phyloP scores from a whole-genome alignment of 2,329 filamentous ascomycete species.

The Aspergillus unguis region DNA sequence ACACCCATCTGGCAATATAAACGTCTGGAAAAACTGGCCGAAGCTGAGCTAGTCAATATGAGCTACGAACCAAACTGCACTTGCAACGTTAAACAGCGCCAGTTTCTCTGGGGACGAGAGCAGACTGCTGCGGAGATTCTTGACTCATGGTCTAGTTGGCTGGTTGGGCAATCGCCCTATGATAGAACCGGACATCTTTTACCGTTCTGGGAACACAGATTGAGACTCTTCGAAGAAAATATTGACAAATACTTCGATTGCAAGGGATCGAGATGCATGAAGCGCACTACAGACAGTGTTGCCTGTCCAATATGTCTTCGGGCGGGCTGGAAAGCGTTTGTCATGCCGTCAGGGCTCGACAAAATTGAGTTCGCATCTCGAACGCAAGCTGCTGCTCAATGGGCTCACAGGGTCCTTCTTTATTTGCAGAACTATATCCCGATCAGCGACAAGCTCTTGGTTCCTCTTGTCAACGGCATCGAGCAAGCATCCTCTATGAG shows the following conservation, averaged over 20 bases:
- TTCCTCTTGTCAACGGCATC: background rate
- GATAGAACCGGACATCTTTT: conserved; percentile 6
- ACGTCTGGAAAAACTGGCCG: conserved; percentile 13
- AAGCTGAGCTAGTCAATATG: conserved; percentile 12
- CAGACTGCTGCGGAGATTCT: conserved; percentile 8
- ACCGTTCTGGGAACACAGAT: conserved; percentile 15
- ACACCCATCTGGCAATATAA: conserved; percentile 11
- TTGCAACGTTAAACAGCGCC: conserved; percentile 7
- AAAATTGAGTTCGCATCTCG: conserved; percentile 7
- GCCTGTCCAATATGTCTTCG: conserved; percentile 16
- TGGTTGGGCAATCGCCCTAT: conserved; percentile 10
- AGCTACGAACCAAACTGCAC: conserved; percentile 7
- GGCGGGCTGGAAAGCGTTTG: conserved; percentile 15
- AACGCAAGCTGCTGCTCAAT: conserved; percentile 4
- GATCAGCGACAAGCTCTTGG: background rate
- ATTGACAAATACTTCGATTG: conserved; percentile 7
- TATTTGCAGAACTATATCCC: conserved; percentile 8
- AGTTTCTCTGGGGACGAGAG: conserved; percentile 12
- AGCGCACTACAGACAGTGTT: background rate
- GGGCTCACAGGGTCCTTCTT: conserved; percentile 7
- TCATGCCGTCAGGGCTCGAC: conserved; percentile 1
- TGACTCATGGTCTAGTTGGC: conserved; percentile 15
- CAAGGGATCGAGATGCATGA: background rate
- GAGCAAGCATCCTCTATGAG: background rate
- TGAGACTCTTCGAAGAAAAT: conserved; percentile 3